Evolutionary conservation across 805 yeast genomes (phyloP), one percentile per base, ranked within the genome.

Genomic region (Nakazawaea sp.): DNA sequence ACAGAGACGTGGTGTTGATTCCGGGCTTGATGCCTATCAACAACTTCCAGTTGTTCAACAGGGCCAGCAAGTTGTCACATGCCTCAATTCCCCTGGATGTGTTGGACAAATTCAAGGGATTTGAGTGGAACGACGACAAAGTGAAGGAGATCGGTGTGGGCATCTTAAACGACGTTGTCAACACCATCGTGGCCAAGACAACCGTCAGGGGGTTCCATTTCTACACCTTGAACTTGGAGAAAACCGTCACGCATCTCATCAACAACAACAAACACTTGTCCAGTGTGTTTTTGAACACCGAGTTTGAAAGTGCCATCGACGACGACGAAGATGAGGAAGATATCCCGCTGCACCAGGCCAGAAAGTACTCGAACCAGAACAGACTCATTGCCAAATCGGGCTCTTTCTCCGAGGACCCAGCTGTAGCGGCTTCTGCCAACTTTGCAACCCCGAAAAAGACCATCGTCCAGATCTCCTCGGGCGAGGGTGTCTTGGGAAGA

Each of bases 1-100:
- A 56, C 24, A 50, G 48, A 18, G 52, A 55, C 9, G 64, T 66
- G 28, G 59, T 81, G 20, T 72, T 83, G 10, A 62, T 89, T 27
- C 96, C 97, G 0, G 97, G 96, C 1, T 62, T 89, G 47, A 81
- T 89, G 86, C 97, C 97, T 10, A 79, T 89, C 31, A 86, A 87
- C 50, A 87, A 95, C 2, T 86, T 74, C 58, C 74, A 75, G 46
- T 74, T 85, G 27, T 89, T 89, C 55, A 75, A 80, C 42, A 74
- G 97, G 50, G 95, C 96, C 4, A 76, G 95, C n/a, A 84, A 81
- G 51, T 64, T 89, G 38, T 80, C 94, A 6, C 94, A 86, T 61
- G 96, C 96, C 2, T 68, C 81, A 3, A 80, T 89, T 39, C 97
- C 97, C 1, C 46, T 53, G 4, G 39, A 56, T 0, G 64, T 87